Conservation (phyloP, 208 protist species). For the Trypanosoma cruzi region DNA sequence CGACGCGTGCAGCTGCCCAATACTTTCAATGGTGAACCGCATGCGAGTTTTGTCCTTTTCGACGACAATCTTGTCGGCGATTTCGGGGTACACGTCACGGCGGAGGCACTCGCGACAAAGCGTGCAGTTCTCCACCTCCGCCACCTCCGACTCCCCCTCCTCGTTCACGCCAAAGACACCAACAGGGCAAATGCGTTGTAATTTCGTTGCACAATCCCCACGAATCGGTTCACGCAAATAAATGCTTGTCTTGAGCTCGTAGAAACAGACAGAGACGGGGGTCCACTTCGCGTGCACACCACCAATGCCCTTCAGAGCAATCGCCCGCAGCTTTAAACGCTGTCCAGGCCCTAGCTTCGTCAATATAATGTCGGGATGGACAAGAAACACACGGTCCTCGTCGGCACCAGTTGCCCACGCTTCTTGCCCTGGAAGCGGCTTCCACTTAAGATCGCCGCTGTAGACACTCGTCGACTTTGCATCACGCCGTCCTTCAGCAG, state of each 20-base stretch:
- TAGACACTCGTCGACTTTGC: constrained; percentile 84
- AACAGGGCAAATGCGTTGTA: constrained; percentile 91
- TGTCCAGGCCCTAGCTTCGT: constrained; percentile 97
- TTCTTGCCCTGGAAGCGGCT: constrained; percentile 89
- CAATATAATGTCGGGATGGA: constrained; percentile 98
- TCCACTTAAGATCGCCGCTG: constrained; percentile 92
- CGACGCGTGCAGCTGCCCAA: constrained; percentile 74
- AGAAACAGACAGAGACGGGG: constrained; percentile 97
- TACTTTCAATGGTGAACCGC: constrained; percentile 89
- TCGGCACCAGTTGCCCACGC: constrained; percentile 34
- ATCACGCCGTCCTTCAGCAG: constrained; percentile 65
- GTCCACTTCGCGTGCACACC: constrained; percentile 98
- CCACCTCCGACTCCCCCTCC: constrained; percentile 59
- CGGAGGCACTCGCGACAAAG: constrained; percentile 98
- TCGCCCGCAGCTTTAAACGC: constrained; percentile 91
- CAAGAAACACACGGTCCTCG: constrained; percentile 88
- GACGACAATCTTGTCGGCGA: constrained; percentile 58
- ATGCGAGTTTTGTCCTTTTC: constrained; percentile 88
- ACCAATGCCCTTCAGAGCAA: constrained; percentile 97
- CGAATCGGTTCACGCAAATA: constrained; percentile 65
- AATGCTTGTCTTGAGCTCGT: constrained; percentile 96
- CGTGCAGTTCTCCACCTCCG: constrained; percentile 93
- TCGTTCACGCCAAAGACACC: constrained; percentile 96
- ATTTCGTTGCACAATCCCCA: constrained; percentile 72
- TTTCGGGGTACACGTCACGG: constrained; percentile 50